Conservation (phyloP, 371 early-diverging fungal species). For the Zychaea mexicana region DNA sequence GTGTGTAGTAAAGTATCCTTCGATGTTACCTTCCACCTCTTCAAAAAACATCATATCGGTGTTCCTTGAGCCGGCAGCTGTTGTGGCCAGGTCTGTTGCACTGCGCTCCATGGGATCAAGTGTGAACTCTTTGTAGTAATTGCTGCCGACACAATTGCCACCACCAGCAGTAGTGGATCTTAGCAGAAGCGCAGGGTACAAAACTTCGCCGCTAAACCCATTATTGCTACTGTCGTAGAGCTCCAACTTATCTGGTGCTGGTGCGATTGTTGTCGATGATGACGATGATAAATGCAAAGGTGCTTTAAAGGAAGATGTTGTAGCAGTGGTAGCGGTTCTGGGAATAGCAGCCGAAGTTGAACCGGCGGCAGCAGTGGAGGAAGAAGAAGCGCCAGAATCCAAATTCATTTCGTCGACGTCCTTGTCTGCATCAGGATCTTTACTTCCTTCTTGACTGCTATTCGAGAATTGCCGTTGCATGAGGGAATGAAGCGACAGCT, state of each 20-base stretch:
- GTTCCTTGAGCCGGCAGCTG: neutral
- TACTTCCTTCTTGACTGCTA: slow-evolving; percentile 11
- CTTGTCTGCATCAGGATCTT: slow-evolving; percentile 31
- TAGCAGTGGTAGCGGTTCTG: neutral
- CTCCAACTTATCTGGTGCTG: neutral
- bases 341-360: neutral
- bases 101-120: neutral
- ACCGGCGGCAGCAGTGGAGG: neutral
- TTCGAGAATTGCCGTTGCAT: slow-evolving; percentile 32
- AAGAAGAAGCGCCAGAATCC: slow-evolving; percentile 14
- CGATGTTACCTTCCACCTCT: neutral
- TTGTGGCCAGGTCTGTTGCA: neutral
- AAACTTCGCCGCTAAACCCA: neutral
- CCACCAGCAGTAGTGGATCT: neutral
- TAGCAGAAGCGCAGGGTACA: neutral
- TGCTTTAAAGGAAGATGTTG: neutral
- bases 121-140: neutral
- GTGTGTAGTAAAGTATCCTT: neutral
- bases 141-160: neutral
- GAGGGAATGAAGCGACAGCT: slow-evolving; percentile 32
- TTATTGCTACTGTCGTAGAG: neutral
- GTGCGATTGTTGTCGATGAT: neutral
- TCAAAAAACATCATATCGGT: neutral
- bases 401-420: slow-evolving; percentile 43
- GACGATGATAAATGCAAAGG: neutral